Percentiles rank a stretch among this genome's conserved stretches.
Conservation (phyloP, 495 filamentous ascomycete genomes). For the Aspergillus incahuasiensis region DNA sequence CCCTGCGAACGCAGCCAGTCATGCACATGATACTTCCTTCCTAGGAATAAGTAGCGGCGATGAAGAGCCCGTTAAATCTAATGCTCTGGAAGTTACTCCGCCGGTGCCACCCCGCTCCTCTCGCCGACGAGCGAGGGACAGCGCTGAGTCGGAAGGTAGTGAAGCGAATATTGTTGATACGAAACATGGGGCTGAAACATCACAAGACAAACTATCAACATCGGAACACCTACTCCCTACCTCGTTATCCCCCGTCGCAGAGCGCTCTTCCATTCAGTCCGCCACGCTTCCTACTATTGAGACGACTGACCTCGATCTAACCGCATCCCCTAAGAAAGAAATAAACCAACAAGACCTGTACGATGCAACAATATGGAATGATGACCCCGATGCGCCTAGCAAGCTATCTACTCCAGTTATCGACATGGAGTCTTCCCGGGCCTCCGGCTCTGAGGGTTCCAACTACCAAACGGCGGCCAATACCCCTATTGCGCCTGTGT, state of each 20-base stretch:
- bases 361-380: slow-evolving; percentile 38
- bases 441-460: slow-evolving; percentile 38
- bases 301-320: slow-evolving; percentile 13
- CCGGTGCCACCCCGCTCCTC: slow-evolving; percentile 14
- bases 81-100: slow-evolving; percentile 16
- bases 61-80: slow-evolving; percentile 30
- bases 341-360: slow-evolving; percentile 24
- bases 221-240: slow-evolving; percentile 17
- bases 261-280: slow-evolving; percentile 28
- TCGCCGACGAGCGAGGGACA: slow-evolving; percentile 3
- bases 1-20: slow-evolving; percentile 19
- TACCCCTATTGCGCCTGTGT: slow-evolving; percentile 32
- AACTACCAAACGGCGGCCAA: slow-evolving; percentile 48
- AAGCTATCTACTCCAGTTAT: slow-evolving; percentile 41
- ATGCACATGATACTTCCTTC: slow-evolving; percentile 42
- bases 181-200: slow-evolving; percentile 9
- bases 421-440: slow-evolving; percentile 31
- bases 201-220: slow-evolving; percentile 19
- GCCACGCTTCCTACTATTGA: slow-evolving; percentile 6
- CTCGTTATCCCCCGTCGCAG: slow-evolving; percentile 29
- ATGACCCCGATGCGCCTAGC: slow-evolving; percentile 22
- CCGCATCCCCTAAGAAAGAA: slow-evolving; percentile 15
- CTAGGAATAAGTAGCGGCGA: slow-evolving; percentile 50
- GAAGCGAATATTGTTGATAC: slow-evolving; percentile 2
- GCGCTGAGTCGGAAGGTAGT: slow-evolving; percentile 4